phyloP scores from a whole-genome alignment of 1,284 basidiomycete species.

The Ganoderma multipileum region DNA sequence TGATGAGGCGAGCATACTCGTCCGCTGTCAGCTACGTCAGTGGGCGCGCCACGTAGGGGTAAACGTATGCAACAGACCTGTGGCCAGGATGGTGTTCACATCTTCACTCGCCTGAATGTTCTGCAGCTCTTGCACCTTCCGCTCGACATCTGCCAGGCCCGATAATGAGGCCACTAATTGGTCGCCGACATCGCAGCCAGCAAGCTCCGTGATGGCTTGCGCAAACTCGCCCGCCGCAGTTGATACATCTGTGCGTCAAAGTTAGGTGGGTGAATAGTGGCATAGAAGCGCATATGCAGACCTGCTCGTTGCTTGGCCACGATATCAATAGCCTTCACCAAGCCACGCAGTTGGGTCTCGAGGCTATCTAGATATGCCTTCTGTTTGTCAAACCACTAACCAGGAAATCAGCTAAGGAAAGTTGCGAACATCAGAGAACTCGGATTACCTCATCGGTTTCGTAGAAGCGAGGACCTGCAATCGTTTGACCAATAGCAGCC shows the following conservation, averaged over 20 bases:
- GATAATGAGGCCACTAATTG: conserved; percentile 73
- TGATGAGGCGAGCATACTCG: conserved; percentile 92
- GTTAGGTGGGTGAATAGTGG: conserved; percentile 2
- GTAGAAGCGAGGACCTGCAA: conserved; percentile 86
- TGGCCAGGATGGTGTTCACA: conserved; percentile 78
- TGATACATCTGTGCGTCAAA: conserved; percentile 65
- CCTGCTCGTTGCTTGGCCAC: conserved; percentile 84
- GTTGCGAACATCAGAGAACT: not conserved
- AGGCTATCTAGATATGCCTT: conserved; percentile 88
- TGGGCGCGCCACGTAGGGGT: not conserved
- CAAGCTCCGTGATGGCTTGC: conserved; percentile 68
- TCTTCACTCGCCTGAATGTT: conserved; percentile 81
- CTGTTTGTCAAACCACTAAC: conserved; percentile 92
- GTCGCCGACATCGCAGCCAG: conserved; percentile 78
- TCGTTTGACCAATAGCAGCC: conserved; percentile 78
- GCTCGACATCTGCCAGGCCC: conserved; percentile 77
- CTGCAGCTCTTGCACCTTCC: conserved; percentile 74
- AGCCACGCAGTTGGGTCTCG: conserved; percentile 86
- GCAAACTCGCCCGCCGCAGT: conserved; percentile 76
- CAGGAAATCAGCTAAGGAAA: not conserved
- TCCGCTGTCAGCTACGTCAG: conserved; percentile 58
- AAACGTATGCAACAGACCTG: conserved; percentile 51
- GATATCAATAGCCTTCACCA: conserved; percentile 86
- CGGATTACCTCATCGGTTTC: conserved; percentile 87
- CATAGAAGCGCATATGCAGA: conserved; percentile 36